Base-by-base conservation (phyloP, 1,139 yeast genomes). In the Arxiozyma heterogenica region DNA sequence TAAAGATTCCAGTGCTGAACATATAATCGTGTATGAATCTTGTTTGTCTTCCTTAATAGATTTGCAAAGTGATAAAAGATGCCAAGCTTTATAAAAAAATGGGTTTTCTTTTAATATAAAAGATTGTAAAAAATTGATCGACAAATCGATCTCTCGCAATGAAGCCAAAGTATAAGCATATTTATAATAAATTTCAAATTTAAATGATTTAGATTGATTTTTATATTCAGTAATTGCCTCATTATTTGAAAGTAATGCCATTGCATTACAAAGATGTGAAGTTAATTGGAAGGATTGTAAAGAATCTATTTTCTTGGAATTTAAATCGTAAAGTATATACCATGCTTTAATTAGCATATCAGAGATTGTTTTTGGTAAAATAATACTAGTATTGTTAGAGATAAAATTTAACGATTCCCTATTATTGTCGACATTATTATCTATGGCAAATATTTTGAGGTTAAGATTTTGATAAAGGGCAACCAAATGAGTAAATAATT, bases 21-120 rank as follows among this genome's bases (percentile, higher is more conserved):
- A 68, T 2, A 77, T 69, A 30, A 79, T 74, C 51, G 73, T 71
- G 51, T 74, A 66, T 0, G 83, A 73, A 22, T 72, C 72, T 41
- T 72, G 75, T 47, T 72, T 74, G 55, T 80, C 79, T 51, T 80
- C 82, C 47, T 75, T 74, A 0, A 80, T 75, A 0, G 85, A 77
- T 50, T 80, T 73, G 34, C 81, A 68, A 54, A 82, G 70, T 0
- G 80, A 75, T 39, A 81, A 67, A 51, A 81, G 62, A 60, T 81
- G 82, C 76, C 84, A 75, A 44, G 78, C 73, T 55, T 74, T 73
- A 53, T 77, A 66, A 58, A 74, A 73, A 17, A 70, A 69, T 1
- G 78, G 75, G 46, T 75, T 70, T 15, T 67, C 58, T 12, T 64
- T 64, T 41, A 80, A 64, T 1, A 73, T 54, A 1, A 60, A 63